Base-by-base conservation (phyloP, 106 monocot species). In the Xerophyta viscosa region DNA sequence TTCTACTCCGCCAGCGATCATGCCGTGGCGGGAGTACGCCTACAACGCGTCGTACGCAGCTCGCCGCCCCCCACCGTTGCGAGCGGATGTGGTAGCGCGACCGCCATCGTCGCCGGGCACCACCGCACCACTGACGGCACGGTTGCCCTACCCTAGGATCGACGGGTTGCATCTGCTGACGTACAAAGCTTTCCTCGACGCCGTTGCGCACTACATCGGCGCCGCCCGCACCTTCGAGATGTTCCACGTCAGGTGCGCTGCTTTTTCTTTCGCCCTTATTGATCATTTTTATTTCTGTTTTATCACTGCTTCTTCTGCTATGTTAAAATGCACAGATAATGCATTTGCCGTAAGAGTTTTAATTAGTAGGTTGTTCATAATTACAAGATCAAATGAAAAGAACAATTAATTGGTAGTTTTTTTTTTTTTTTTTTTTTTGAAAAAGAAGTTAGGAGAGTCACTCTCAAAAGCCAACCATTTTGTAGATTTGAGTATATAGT, bases 241-340 rank as follows among this genome's bases (percentile, higher is more conserved):
- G 46, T 86, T 86, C 65, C 85, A 86, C 54, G 76, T 86, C 58
- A 80, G 85, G 85, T 39, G 10, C 6, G 10, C 39, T 33, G 5
- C 11, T 8, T 26, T 6, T 8, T 23, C 4, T 24, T 27, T 5
- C 17, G 29, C n/a, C 37, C 20, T 41, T 13, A 3, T 17, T 28
- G 23, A 4, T 49, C 20, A 2, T n/a, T 24, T 48, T 2, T 2
- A 2, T 50, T 39, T 53, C 25, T 12, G 15, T 12, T 10, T 36
- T 36, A 6, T 36, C 11, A 36, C 11, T 11, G n/a, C n/a, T n/a
- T n/a, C n/a, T n/a, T n/a, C n/a, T n/a, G n/a, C n/a, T n/a, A n/a
- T n/a, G n/a, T n/a, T n/a, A n/a, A n/a, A n/a, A n/a, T n/a, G n/a
- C n/a, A n/a, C n/a, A n/a, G n/a, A n/a, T n/a, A n/a, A n/a, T n/a